phyloP scores from a whole-genome alignment of 768 basidiomycete species.

The Rubroboletus satanas region DNA sequence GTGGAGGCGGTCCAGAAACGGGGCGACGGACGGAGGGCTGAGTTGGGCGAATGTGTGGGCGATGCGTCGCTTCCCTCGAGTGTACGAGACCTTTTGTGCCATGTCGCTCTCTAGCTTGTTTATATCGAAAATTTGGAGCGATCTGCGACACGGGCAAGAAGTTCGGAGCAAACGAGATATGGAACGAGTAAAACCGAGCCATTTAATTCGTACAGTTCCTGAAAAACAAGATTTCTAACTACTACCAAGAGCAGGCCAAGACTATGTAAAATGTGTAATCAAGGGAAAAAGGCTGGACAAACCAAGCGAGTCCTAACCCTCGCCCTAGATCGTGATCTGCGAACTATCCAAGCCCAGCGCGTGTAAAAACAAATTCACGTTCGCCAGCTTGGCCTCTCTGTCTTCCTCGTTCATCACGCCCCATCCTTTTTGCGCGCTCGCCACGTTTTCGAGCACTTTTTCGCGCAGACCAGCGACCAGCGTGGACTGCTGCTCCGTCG shows the following conservation, averaged over 20 bases:
- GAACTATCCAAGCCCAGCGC: slow-evolving; percentile 72
- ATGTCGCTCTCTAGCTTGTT: slow-evolving; percentile 6
- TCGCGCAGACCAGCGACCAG: slow-evolving; percentile 85
- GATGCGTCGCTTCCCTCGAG: slow-evolving; percentile 17
- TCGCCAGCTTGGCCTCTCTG: slow-evolving; percentile 73
- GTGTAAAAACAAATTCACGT: slow-evolving; percentile 89
- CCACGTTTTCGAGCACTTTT: slow-evolving; percentile 89
- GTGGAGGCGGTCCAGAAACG: slow-evolving; percentile 33
- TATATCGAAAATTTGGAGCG: background rate
- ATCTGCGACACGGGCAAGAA: background rate
- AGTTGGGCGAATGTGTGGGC: slow-evolving; percentile 33
- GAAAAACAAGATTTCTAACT: slow-evolving; percentile 17
- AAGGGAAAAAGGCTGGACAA: background rate
- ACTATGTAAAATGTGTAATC: background rate
- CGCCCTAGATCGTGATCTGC: slow-evolving; percentile 53
- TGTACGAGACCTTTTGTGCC: slow-evolving; percentile 25
- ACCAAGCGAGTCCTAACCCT: background rate
- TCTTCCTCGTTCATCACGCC: slow-evolving; percentile 63
- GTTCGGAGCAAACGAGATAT: background rate
- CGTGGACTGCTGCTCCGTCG: slow-evolving; percentile 81
- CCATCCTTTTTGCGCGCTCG: slow-evolving; percentile 74
- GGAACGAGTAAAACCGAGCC: slow-evolving; percentile 3
- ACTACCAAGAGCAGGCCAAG: slow-evolving; percentile 6
- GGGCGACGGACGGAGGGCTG: slow-evolving; percentile 32
- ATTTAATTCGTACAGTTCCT: slow-evolving; percentile 18